Percentiles rank a stretch among this genome's conserved stretches.
Conservation (phyloP, 352 stramenopile species). For the Pythium aristosporum region DNA sequence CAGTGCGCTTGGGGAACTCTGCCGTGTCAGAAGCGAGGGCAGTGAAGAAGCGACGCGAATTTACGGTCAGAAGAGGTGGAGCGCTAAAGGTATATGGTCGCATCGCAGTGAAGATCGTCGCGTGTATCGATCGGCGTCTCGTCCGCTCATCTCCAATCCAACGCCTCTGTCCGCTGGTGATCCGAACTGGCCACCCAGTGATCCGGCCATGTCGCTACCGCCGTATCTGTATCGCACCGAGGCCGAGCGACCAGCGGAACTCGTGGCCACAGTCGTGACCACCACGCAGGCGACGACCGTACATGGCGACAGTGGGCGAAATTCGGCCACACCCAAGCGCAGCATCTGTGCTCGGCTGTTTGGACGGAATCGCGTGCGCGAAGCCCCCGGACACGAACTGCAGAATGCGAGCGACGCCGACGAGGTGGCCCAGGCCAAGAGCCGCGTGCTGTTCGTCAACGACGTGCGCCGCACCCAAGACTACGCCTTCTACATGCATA, state of each 20-base stretch:
- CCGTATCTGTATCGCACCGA: conserved; percentile 25
- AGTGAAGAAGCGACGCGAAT: too few species aligned
- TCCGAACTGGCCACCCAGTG: background rate
- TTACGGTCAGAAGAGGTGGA: too few species aligned
- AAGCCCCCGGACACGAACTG: conserved; percentile 29
- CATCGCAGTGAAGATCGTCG: too few species aligned
- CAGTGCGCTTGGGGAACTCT: too few species aligned
- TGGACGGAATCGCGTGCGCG: conserved; percentile 37
- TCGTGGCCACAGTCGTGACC: conserved; percentile 3
- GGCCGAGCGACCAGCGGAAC: conserved; percentile 8
- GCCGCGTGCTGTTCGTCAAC: conserved; percentile 72
- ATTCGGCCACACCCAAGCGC: background rate
- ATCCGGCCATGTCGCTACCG: conserved; percentile 20
- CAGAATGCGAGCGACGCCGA: background rate
- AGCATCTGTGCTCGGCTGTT: conserved; percentile 12
- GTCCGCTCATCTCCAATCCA: too few species aligned
- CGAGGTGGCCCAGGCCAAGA: conserved; percentile 36
- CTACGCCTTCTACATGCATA: conserved; percentile 54
- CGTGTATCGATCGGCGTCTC: too few species aligned
- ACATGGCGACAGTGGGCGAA: background rate
- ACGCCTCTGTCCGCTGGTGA: background rate
- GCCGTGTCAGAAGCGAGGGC: too few species aligned
- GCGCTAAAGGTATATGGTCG: too few species aligned
- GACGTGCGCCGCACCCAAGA: conserved; percentile 60
- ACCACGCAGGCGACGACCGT: background rate